Evolutionary conservation across 2,329 filamentous ascomycete species (phyloP).

Genomic region (Penicillium sp.): DNA sequence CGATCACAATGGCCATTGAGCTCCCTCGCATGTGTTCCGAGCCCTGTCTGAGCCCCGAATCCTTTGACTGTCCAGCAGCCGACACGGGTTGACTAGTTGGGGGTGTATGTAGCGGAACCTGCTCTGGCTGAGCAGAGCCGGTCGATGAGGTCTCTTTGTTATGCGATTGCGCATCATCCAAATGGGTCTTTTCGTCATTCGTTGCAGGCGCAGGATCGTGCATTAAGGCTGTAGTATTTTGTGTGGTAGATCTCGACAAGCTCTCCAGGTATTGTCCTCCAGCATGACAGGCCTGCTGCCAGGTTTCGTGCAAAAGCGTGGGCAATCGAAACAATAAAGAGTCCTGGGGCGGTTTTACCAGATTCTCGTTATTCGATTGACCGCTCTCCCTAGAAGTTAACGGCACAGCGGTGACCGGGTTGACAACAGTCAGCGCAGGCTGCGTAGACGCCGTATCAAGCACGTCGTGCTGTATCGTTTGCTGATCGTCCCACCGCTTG

Average conservation of each 20-base stretch:
- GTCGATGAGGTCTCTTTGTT: background rate
- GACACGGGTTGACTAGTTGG: constrained; percentile 17
- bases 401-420: constrained; percentile 21
- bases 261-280: constrained; percentile 22
- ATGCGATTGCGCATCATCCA: background rate
- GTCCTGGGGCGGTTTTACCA: background rate
- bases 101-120: constrained; percentile 3
- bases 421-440: constrained; percentile 19
- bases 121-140: constrained; percentile 2
- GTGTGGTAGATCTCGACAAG: constrained; percentile 1
- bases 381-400: constrained; percentile 1
- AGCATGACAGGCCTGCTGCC: constrained; percentile 41
- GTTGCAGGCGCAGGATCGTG: constrained; percentile 10
- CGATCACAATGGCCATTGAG: constrained; percentile 45
- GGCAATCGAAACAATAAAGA: constrained; percentile 16
- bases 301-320: constrained; percentile 25
- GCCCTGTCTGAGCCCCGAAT: constrained; percentile 29
- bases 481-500: constrained; percentile 35
- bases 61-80: constrained; percentile 29
- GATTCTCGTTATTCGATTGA: background rate
- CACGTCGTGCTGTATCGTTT: constrained; percentile 24
- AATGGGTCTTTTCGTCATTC: background rate
- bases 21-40: constrained; percentile 38
- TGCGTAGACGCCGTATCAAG: constrained; percentile 12
- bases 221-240: background rate